These are phyloP conservation scores for Eudorina sp. DNA, from an alignment of 139 green algal genomes.

Conservation along the genomic window DNA sequence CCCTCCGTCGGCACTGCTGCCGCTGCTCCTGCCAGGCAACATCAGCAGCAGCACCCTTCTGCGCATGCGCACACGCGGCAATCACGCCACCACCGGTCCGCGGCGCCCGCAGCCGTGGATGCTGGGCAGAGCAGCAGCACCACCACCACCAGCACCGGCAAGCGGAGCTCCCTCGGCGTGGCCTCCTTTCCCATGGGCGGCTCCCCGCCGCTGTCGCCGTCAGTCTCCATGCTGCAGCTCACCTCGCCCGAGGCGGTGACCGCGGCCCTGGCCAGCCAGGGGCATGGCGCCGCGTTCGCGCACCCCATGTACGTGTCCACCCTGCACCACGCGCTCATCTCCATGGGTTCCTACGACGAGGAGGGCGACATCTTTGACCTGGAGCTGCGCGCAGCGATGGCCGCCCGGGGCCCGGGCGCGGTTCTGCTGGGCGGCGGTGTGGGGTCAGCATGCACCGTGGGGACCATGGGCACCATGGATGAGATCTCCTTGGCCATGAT, in stretches of 20 bases:
- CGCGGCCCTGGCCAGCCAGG: slow-evolving; percentile 35
- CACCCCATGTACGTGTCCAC: slow-evolving; percentile 37
- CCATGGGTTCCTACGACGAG: slow-evolving; percentile 27
- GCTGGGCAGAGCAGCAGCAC: background rate
- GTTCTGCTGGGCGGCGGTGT: background rate
- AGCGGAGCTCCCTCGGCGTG: too few relatives aligned
- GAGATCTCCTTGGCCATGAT: slow-evolving; percentile 20
- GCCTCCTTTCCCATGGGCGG: slow-evolving; percentile 33
- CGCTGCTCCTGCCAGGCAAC: too few relatives aligned
- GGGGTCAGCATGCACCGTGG: background rate
- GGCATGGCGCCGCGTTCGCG: slow-evolving; percentile 32
- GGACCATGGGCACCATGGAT: slow-evolving; percentile 15
- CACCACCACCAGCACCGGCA: too few relatives aligned
- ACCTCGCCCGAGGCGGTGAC: slow-evolving; percentile 41
- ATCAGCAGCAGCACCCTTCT: too few relatives aligned
- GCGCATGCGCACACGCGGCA: too few relatives aligned
- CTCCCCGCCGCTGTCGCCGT: slow-evolving; percentile 7
- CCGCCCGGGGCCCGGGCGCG: background rate
- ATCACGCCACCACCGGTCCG: background rate
- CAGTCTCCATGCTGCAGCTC: slow-evolving; percentile 41
- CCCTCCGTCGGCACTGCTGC: too few relatives aligned
- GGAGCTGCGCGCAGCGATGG: slow-evolving; percentile 24
- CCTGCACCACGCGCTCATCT: slow-evolving; percentile 35
- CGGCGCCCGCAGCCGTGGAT: background rate
- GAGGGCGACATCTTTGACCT: slow-evolving; percentile 37